Conservation (phyloP, 2,329 filamentous ascomycete species). For the Colletotrichum orchidophilum region DNA sequence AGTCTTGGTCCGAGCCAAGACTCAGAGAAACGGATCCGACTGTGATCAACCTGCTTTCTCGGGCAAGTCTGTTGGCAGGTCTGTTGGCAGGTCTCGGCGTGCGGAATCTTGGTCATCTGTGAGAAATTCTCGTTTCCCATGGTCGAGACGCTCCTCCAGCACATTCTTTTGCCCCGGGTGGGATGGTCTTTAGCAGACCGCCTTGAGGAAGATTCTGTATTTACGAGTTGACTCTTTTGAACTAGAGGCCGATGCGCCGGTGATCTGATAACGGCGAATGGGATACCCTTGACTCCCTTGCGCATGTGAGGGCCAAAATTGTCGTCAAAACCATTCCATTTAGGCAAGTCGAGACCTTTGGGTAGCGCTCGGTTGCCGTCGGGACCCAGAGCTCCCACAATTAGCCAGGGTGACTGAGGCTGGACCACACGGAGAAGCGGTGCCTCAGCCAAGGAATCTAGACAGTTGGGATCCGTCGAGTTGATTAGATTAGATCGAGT, state of each 20-base stretch:
- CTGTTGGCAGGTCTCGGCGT: not conserved
- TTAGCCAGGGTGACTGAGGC: constrained; percentile 23
- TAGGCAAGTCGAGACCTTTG: constrained; percentile 17
- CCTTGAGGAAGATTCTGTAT: not conserved
- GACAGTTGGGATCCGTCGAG: constrained; percentile 9
- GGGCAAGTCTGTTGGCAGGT: constrained; percentile 20
- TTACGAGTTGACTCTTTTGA: not conserved
- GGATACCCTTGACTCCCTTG: not conserved
- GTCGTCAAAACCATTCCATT: constrained; percentile 5
- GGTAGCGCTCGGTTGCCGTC: not conserved
- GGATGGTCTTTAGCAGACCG: not conserved
- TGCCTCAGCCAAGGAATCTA: constrained; percentile 22
- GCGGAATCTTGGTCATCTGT: constrained; percentile 18
- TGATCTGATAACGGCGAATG: constrained; percentile 1
- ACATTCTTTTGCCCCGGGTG: not conserved
- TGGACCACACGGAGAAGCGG: not conserved
- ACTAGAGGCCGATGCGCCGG: not conserved
- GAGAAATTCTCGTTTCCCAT: not conserved
- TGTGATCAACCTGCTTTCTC: constrained; percentile 10
- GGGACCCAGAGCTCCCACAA: not conserved
- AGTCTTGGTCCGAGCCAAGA: constrained; percentile 7
- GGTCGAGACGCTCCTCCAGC: not conserved
- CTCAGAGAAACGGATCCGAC: not conserved
- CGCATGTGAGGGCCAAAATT: not conserved
- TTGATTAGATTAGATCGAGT: constrained; percentile 31